These are phyloP conservation scores for Begonia masoniana DNA, from an alignment of 306 rosid species.

Conservation along the genomic window DNA sequence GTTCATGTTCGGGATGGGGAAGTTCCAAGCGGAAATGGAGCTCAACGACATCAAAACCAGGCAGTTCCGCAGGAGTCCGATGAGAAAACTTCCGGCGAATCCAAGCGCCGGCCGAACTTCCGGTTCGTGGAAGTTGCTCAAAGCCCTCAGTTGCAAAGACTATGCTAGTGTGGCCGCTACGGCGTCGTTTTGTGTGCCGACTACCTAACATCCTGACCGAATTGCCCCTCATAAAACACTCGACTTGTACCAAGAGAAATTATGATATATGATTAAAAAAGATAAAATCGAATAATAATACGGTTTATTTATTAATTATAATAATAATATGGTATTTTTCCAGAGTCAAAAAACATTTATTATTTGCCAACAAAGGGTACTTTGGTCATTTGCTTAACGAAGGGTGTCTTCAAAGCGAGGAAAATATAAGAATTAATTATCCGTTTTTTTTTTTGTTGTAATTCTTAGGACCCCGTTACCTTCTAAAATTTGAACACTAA, in stretches of 20 bases:
- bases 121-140: conserved; percentile 58
- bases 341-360: no score
- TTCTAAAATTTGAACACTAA: no score
- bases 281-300: no score
- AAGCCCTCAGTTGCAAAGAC: conserved; percentile 63
- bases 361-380: no score
- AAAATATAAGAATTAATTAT: no score
- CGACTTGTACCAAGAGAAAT: not conserved
- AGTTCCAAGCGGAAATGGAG: conserved; percentile 69
- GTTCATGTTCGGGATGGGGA: conserved; percentile 53
- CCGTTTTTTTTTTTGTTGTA: no score
- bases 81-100: not conserved
- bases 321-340: no score
- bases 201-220: conserved; percentile 9
- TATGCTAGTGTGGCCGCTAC: conserved; percentile 45
- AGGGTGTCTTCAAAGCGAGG: no score
- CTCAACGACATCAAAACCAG: conserved; percentile 62
- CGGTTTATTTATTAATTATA: no score
- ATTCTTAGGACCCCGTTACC: no score
- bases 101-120: conserved; percentile 11
- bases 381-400: no score
- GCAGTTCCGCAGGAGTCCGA: conserved; percentile 41
- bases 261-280: not conserved
- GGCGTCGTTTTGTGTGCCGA: conserved; percentile 36
- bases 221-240: not conserved